Evolutionary conservation across 768 basidiomycete species (phyloP).

Genomic region (Gelatoporia subvermispora): DNA sequence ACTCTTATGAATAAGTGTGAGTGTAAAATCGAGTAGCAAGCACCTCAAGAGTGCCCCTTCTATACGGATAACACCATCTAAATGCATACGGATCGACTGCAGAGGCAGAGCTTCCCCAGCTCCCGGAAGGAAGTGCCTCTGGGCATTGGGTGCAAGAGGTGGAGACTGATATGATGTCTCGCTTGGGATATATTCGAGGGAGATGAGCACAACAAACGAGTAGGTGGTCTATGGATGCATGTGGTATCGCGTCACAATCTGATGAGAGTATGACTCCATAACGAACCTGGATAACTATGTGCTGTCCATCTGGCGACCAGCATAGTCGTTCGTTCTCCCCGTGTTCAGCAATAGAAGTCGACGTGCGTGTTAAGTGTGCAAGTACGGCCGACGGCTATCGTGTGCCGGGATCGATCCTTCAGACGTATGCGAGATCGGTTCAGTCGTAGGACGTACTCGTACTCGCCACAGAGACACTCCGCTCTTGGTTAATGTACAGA

Average conservation of each 20-base stretch:
- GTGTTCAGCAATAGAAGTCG: constrained; percentile 73
- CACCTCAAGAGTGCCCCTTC: constrained; percentile 75
- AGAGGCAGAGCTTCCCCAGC: constrained; percentile 75
- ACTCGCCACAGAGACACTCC: constrained; percentile 80
- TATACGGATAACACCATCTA: constrained; percentile 79
- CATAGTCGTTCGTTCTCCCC: constrained; percentile 71
- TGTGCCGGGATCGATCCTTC: too few species aligned
- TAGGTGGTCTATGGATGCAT: constrained; percentile 56
- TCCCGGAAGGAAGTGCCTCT: constrained; percentile 69
- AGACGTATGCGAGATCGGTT: neutral
- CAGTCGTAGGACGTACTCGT: constrained; percentile 46
- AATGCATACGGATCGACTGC: constrained; percentile 60
- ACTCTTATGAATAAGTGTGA: neutral
- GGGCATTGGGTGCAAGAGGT: constrained; percentile 45
- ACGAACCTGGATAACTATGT: constrained; percentile 76
- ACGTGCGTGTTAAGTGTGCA: constrained; percentile 70
- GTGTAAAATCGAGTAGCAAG: constrained; percentile 1
- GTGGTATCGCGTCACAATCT: neutral
- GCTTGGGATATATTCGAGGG: constrained; percentile 53
- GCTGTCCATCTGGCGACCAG: constrained; percentile 81
- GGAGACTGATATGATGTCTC: constrained; percentile 52
- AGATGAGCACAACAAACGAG: constrained; percentile 75
- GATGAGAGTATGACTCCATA: too few species aligned
- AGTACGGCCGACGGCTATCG: constrained; percentile 65
- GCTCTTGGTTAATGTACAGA: constrained; percentile 67